phyloP scores from a whole-genome alignment of 1,284 basidiomycete genomes.

The Anthracocystis setariae region DNA sequence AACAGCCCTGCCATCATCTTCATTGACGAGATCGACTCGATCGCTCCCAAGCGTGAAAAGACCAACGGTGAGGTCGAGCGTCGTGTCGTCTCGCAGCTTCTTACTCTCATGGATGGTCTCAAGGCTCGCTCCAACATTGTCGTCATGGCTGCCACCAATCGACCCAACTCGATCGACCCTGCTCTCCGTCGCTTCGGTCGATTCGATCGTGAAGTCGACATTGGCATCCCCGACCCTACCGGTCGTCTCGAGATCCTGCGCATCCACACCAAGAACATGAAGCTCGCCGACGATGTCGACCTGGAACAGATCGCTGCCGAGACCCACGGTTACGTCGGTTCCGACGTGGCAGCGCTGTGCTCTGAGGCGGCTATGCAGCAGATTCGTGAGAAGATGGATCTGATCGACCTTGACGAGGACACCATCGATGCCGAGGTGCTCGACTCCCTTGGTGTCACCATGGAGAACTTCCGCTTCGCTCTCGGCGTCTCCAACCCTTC shows the following conservation, averaged over 20 bases:
- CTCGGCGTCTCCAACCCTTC: slow-evolving; percentile 95
- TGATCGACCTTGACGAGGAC: slow-evolving; percentile 81
- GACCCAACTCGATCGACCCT: slow-evolving; percentile 98
- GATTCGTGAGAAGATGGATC: slow-evolving; percentile 97
- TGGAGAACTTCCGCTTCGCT: slow-evolving; percentile 98
- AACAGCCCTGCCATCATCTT: slow-evolving; percentile 99
- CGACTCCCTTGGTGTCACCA: slow-evolving; percentile 92
- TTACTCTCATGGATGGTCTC: slow-evolving; percentile 98
- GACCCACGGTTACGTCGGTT: slow-evolving; percentile 98
- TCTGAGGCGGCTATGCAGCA: slow-evolving; percentile 99
- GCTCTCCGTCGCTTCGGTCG: slow-evolving; percentile 97
- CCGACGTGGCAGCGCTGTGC: slow-evolving; percentile 94
- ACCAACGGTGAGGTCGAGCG: slow-evolving; percentile 99
- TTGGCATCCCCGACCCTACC: slow-evolving; percentile 97
- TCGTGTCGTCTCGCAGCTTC: slow-evolving; percentile 95
- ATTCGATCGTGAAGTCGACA: slow-evolving; percentile 99
- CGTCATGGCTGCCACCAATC: slow-evolving; percentile 98
- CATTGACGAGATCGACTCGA: slow-evolving; percentile 98
- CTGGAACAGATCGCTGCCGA: slow-evolving; percentile 96
- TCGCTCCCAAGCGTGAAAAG: slow-evolving; percentile 99
- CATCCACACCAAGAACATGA: slow-evolving; percentile 99
- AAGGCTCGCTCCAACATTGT: slow-evolving; percentile 99
- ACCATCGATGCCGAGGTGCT: slow-evolving; percentile 97
- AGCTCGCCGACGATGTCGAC: slow-evolving; percentile 95
- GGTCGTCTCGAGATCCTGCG: slow-evolving; percentile 97